Base-by-base conservation (phyloP, 331 rosid species). In the Cydonia oblonga region DNA sequence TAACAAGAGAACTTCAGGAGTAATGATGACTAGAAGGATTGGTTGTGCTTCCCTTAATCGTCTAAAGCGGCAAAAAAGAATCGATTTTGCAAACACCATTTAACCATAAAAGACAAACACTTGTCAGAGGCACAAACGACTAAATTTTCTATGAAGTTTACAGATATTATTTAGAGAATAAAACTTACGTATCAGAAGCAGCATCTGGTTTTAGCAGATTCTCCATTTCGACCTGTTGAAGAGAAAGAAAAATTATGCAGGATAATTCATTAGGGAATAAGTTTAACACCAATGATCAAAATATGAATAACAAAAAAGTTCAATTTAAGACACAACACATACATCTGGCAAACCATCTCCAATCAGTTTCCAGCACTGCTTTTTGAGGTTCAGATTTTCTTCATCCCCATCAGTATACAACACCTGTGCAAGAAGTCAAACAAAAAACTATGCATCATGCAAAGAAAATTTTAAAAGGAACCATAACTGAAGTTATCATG, bases 301-400 rank as follows among this genome's bases (percentile, higher is more conserved):
- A 25, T 53, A 25, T n/a, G 66, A 29, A 28, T 38, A 40, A 40
- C 64, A 42, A 18, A 51, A 22, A 49, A 60, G 26, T 54, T 23
- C 24, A n/a, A 57, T 6, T 20, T 29, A 26, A 67, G 66, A 56
- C 5, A 73, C 68, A 65, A 64, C n/a, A 73, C 82, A 1, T 42
- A 83, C 81, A 64, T 75, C 76, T 19, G 40, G 75, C 16, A 75
- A 74, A 61, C 73, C 78, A 56, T 53, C 82, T 40, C 58, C 78
- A 35, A 86, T 56, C 73, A 71, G 59, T 64, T 81, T 78, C 86
- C 92, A 90, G 12, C 81, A 78, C 78, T 92, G 81, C 79, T 46
- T 84, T 76, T 74, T 73, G 44, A 92, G 89, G 82, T 87, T 83
- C 69, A 92, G 67, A 9, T 42, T 63, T 84, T 92, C 97, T 32